A percentile compares a stretch with the other conserved stretches of the same genome.
These are phyloP conservation scores for Auxenochlorella pyrenoidosa DNA, from an alignment of 139 green algal species.

Conservation along the genomic window DNA sequence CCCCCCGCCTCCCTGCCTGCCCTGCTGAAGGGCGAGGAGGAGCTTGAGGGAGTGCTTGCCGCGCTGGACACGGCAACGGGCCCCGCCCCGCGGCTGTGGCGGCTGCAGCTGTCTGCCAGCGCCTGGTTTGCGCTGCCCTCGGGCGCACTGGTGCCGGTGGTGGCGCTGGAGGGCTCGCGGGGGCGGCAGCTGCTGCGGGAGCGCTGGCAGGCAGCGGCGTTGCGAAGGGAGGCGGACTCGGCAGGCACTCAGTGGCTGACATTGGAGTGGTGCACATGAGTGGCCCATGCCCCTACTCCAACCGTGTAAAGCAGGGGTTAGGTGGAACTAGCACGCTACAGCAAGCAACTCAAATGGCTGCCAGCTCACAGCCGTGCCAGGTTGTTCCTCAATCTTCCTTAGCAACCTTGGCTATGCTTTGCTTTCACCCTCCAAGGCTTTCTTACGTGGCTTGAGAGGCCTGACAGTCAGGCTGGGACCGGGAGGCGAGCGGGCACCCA, in stretches of 20 bases:
- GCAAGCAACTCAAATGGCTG: no score
- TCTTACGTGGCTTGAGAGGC: no score
- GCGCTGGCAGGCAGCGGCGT: background rate
- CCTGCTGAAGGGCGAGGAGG: background rate
- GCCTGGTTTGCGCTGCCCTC: background rate
- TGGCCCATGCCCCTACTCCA: no score
- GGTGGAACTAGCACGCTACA: no score
- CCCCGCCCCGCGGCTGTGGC: background rate
- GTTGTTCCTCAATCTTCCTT: no score
- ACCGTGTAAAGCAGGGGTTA: no score
- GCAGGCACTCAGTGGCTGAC: background rate
- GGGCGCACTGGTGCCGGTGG: background rate
- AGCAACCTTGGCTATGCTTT: no score
- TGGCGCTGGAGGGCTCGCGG: background rate
- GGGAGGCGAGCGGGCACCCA: background rate
- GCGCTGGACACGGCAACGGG: background rate
- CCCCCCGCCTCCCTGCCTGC: background rate
- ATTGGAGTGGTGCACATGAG: background rate
- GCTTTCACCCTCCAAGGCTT: no score
- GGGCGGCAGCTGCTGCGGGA: constrained; percentile 3
- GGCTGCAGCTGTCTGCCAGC: background rate
- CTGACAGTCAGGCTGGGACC: background rate
- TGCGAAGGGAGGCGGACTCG: no score
- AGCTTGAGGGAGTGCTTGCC: background rate
- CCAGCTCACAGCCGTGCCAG: no score